Evolutionary conservation across 2,329 filamentous ascomycete genomes (phyloP), one percentile per base, ranked within the genome.

Genomic region (Mycocentrospora acerina): DNA sequence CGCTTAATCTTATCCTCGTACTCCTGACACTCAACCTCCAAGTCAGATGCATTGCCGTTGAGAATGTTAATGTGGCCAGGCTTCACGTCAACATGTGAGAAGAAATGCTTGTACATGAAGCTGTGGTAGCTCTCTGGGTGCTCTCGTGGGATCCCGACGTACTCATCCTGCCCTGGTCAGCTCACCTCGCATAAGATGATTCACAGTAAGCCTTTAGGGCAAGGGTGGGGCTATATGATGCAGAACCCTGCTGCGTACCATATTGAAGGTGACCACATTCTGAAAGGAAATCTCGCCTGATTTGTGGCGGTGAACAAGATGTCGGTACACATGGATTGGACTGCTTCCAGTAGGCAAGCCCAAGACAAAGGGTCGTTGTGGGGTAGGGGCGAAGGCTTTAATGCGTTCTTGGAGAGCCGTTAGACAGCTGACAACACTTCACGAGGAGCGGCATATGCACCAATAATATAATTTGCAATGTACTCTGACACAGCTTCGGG

Each of bases 71-170:
- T 88, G 64, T 91, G 90, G 59, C 79, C 78, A 4, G 88, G 88
- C 51, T 83, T 79, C 54, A 93, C 84, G 61, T 94, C 87, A 55
- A 93, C 83, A 50, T 83, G 88, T 29, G 85, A 88, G 75, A 94
- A 94, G 76, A 94, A 89, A 71, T 93, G 79, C 70, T 86, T 88
- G 79, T 90, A 94, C 88, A 94, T 93, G 74, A 93, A 94, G 51
- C 83, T 87, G 72, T 94, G 88, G 70, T 94, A 94, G 58, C 84
- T 89, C 66, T 93, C 83, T 10, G 87, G 83, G 64, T 94, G 87
- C 56, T 90, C 86, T 58, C 86, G 82, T 24, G 88, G 84, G 47
- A 94, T 79, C 40, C 85, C 86, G 51, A 93, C 86, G 60, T 94
- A 94, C 71, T 94, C 88, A 70, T 94, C 88, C 82, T 86, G 51